Base-by-base conservation (phyloP, 352 stramenopile genomes). In the Peronosclerospora sorghi region DNA sequence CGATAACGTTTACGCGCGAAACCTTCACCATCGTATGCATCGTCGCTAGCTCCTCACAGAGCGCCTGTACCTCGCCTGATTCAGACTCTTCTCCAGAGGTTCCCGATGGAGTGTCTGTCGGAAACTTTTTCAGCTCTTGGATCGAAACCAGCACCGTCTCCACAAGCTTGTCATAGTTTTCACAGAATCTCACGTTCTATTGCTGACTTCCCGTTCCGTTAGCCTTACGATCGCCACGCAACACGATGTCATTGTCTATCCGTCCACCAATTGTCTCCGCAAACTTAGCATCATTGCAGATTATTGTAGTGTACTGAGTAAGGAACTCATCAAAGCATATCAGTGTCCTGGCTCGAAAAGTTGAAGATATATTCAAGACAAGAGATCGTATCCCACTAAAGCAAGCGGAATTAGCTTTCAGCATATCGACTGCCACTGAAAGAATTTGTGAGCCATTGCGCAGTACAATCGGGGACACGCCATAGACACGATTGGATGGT, bases 91-190 rank as follows among this genome's bases (percentile, higher is more conserved):
- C 28, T 17, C 28, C 4, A 18, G 19, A 24, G 3, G 29, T 19
- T 23, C 51, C 17, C 21, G 75, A 49, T 6, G 6, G 21, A 26
- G 21, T 6, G 3, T 26, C 4, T 29, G 66, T 61, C 1, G 53
- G 49, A 0, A 72, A 42, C 38, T 83, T 88, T 0, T 73, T 88
- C 46, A 87, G 39, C 20, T 89, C 69, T 43, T 92, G 80, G 32
- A 92, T 85, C 13, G 76, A 75, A 21, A 88, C 71, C 12, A 92
- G 48, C 28, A 89, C 68, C 1, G 66, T 82, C 39, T 83, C 71
- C 2, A 92, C 62, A 10, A 92, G 48, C 37, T 70, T 74, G 48
- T 92, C 77, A 45, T 81, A 86, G 12, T 59, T 38, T 18, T 66
- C 47, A 13, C 56, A 64, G 44, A 91, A 87, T 24, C 38, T 23